phyloP scores from a whole-genome alignment of 2,329 filamentous ascomycete genomes.

The Zymoseptoria passerinii region DNA sequence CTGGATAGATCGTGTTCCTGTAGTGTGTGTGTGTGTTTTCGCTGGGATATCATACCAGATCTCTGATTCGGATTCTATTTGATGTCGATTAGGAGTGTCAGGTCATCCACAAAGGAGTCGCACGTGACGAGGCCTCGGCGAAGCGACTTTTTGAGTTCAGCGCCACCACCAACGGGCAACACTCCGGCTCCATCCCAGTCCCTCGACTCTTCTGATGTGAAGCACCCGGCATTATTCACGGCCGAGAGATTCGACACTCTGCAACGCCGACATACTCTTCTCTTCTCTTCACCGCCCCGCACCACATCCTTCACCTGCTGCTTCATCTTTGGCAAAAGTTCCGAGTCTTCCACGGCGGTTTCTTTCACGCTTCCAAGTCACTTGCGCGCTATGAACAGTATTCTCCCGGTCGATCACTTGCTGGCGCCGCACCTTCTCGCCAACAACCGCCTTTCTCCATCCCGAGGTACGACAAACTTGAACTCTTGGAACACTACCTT shows the following conservation, averaged over 20 bases:
- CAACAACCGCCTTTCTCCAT: slow-evolving; percentile 51
- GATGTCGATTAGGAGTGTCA: too few relatives aligned
- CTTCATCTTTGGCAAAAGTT: neutral
- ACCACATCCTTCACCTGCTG: neutral
- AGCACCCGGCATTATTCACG: neutral
- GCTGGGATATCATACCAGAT: too few relatives aligned
- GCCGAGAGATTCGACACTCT: neutral
- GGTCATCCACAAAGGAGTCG: neutral
- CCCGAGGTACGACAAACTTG: slow-evolving; percentile 44
- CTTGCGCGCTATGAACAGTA: slow-evolving; percentile 48
- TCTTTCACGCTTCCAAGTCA: neutral
- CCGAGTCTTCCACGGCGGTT: neutral
- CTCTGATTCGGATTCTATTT: too few relatives aligned
- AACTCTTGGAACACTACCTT: slow-evolving; percentile 17
- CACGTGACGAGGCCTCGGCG: neutral
- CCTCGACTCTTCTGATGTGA: neutral
- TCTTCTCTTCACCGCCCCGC: neutral
- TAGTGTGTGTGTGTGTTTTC: too few relatives aligned
- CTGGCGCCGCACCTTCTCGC: slow-evolving; percentile 55
- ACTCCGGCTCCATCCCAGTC: neutral
- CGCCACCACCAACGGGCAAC: neutral
- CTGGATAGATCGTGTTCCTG: neutral
- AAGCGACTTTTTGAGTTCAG: too few relatives aligned
- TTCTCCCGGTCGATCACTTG: slow-evolving; percentile 50
- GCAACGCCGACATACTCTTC: neutral